Evolutionary conservation across 495 filamentous ascomycete species (phyloP), one percentile per base, ranked within the genome.

Genomic region (Filosporella fistucella): DNA sequence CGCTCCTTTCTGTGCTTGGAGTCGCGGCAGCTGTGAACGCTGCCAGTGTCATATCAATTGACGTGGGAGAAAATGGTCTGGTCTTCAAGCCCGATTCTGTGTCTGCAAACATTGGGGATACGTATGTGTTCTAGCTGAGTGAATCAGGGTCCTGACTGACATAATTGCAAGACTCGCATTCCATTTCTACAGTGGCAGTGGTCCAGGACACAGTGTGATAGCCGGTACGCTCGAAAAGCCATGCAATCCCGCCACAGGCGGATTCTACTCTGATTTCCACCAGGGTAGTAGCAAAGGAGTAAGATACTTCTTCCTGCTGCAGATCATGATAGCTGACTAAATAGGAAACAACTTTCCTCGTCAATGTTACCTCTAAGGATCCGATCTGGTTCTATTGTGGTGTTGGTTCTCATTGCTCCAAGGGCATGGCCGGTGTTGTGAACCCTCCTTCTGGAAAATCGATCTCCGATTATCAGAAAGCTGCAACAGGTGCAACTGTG

Each of bases 141-240:
- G n/a, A 34, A 9, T 13, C 28, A 20, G 11, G 18, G 14, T 3
- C 25, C 36, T 40, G 24, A 30, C 9, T 24, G 7, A 24, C 24
- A 26, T n/a, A 28, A 3, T 42, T 0, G 25, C 8, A 57, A 74
- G 72, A 28, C 67, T 89, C 42, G 75, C 84, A 56, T 88, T 87
- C 68, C 75, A 84, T 54, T 86, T 88, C 66, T 71, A 71, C 59
- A 70, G 71, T 12, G 72, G 75, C 42, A 77, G 77, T 59, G 42
- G 46, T 17, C n/a, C n/a, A n/a, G 22, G 21, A 25, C 86, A 89
- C 72, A 81, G 77, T 22, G 81, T 86, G 24, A 78, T 68, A 2
- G 78, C 88, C 63, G 76, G 77, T 24, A 71, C 70, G 47, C 88
- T 88, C 64, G 69, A 74, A 52, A 61, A 70, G 41, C 84, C 86